These are phyloP conservation scores for Talaromyces sp. DNA, from an alignment of 2,329 filamentous ascomycete species.

Conservation along the genomic window DNA sequence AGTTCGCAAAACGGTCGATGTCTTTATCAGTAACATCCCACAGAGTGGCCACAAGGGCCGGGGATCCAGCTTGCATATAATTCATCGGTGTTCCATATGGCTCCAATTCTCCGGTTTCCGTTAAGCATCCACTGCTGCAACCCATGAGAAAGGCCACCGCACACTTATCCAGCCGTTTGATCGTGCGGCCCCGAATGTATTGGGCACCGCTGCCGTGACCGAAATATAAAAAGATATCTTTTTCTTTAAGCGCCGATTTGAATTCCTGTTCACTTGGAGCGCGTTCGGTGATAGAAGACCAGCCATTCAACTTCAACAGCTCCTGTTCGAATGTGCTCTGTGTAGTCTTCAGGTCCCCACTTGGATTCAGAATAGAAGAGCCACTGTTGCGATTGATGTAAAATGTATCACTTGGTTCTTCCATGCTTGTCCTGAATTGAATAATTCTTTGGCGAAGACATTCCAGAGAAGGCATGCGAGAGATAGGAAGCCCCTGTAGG, in stretches of 20 bases:
- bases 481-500: constrained; percentile 72
- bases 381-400: constrained; percentile 46
- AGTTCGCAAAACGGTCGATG: constrained; percentile 84
- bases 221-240: constrained; percentile 83
- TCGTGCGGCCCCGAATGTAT: constrained; percentile 80
- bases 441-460: constrained; percentile 73
- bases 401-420: constrained; percentile 35
- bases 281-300: constrained; percentile 64
- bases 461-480: constrained; percentile 79
- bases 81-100: constrained; percentile 85
- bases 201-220: constrained; percentile 93
- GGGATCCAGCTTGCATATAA: constrained; percentile 82
- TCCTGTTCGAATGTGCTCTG: constrained; percentile 67
- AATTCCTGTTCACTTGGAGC: constrained; percentile 75
- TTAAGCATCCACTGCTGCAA: constrained; percentile 78
- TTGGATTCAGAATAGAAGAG: constrained; percentile 81
- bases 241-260: constrained; percentile 57
- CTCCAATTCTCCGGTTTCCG: constrained; percentile 80
- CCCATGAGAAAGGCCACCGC: constrained; percentile 88
- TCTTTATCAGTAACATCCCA: constrained; percentile 99
- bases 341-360: constrained; percentile 74
- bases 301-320: constrained; percentile 52
- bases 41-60: constrained; percentile 82
- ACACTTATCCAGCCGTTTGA: constrained; percentile 73
- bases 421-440: constrained; percentile 35